Evolutionary conservation across 345 rosid genomes (phyloP), one percentile per base, ranked within the genome.

Genomic region (Ailanthus altissimus): DNA sequence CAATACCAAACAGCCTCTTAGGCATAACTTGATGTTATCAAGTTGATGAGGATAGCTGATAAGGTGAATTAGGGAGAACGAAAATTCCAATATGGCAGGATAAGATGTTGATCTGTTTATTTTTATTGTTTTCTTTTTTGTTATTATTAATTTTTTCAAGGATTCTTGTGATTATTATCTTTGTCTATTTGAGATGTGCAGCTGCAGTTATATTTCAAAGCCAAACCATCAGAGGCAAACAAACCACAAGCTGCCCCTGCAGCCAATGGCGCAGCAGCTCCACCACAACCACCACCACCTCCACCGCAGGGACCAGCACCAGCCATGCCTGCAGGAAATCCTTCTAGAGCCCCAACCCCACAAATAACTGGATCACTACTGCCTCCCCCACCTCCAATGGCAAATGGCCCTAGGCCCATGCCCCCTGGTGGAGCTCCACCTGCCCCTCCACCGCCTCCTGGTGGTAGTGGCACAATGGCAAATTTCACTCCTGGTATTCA

Each of bases 131-230:
- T 18, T n/a, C 56, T 43, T 20, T 51, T 28, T 61, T 15, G 18
- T 16, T n/a, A 11, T 16, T 71, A 20, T 45, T 18, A 0, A 8
- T 5, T 3, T n/a, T 56, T 45, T 18, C 11, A 2, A 3, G 23
- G 14, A 26, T 4, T 54, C 5, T 45, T 78, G 46, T 62, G 32
- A 45, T 25, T 21, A 20, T 58, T 42, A 32, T 45, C 58, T 72
- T 62, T 42, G 11, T 43, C 56, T 67, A 32, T 68, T 70, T 78
- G 72, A 59, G 47, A 53, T 59, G 51, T 77, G 78, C 97, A 93
- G 99, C 59, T 96, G 86, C 99, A 96, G 81, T 86, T 96, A 67
- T 93, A 92, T 79, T 93, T 96, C 84, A 96, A 96, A 79, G 45
- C 85, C 56, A 96, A 90, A 80, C 94, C 97, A 46, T 90, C 80